These are phyloP conservation scores for Talaromyces thailandensis DNA, from an alignment of 495 filamentous ascomycete genomes.

Conservation along the genomic window DNA sequence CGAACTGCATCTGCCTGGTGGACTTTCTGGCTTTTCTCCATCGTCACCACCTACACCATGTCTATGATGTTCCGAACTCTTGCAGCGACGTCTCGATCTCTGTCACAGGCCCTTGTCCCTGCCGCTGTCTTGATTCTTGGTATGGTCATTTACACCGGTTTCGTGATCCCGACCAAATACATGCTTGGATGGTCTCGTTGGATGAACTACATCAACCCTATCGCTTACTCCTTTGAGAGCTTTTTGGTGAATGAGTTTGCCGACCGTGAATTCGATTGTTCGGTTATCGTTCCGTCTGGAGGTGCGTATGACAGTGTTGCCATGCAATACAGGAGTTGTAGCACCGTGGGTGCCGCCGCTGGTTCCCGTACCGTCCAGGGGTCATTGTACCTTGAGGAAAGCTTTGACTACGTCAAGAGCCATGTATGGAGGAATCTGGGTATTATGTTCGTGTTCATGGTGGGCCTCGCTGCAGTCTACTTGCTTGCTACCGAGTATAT, in stretches of 20 bases:
- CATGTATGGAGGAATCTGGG: constrained; percentile 79
- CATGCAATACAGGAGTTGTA: constrained; percentile 43
- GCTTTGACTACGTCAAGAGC: constrained; percentile 49
- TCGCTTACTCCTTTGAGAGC: constrained; percentile 79
- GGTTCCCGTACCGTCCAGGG: constrained; percentile 52
- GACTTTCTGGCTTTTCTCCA: constrained; percentile 64
- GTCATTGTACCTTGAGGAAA: constrained; percentile 54
- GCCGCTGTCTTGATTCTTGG: constrained; percentile 74
- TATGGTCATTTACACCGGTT: constrained; percentile 84
- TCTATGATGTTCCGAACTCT: constrained; percentile 78
- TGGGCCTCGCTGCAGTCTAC: constrained; percentile 57
- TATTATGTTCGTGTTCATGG: constrained; percentile 66
- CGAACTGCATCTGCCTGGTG: constrained; percentile 77
- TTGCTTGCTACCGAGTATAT: constrained; percentile 67
- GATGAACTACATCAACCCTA: constrained; percentile 80
- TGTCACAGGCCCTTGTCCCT: constrained; percentile 78
- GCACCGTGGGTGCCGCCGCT: constrained; percentile 48
- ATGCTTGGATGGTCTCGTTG: constrained; percentile 83
- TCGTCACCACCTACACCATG: constrained; percentile 60
- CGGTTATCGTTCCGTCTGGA: constrained; percentile 48
- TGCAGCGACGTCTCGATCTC: constrained; percentile 65
- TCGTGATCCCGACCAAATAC: constrained; percentile 61
- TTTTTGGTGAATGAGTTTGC: constrained; percentile 89
- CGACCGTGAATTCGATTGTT: constrained; percentile 54
- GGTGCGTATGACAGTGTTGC: constrained; percentile 40